Evolutionary conservation across 1,139 yeast species (phyloP), one percentile per base, ranked within the genome.

Genomic region (Sugiyamaella novakii): DNA sequence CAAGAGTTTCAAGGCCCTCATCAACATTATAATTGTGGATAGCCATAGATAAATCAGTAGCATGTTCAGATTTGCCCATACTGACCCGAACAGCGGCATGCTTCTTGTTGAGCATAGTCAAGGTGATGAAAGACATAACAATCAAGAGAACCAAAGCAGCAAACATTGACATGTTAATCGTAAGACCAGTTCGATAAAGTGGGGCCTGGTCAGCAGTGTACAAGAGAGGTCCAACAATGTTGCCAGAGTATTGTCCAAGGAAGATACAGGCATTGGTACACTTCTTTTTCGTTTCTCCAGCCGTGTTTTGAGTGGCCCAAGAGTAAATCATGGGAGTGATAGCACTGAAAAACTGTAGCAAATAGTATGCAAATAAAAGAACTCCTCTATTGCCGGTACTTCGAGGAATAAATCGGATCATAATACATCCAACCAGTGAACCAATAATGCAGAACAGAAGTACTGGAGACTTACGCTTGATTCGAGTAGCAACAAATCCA

Each of bases 241-340:
- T 84, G 18, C 89, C 87, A 24, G 78, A 75, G 59, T 84, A 80
- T 59, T 81, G 82, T 1, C 81, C 83, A 50, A 82, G 70, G 65
- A 83, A 75, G 21, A 76, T 75, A 25, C 79, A 62, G 1, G 85
- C 85, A 62, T 78, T 81, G 22, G 79, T 75, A 8, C 81, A 77
- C 43, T 79, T 69, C 61, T 82, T 79, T 64, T 83, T 83, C 14
- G 87, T 81, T 58, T 80, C 81, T 15, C 91, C 91, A 2, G 87
- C 83, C 8, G 81, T 78, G 59, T 83, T 84, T 7, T 41, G 46
- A 18, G 50, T 38, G 30, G 42, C 36, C 54, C 54, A 50, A 4
- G 52, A 31, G 22, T 48, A 45, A n/a, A 39, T 39, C 31, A 50
- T 14, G 3, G 54, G 54, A 5, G 52, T 33, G 28, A 50, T 50